Evolutionary conservation across 2,329 filamentous ascomycete species (phyloP), one percentile per base, ranked within the genome.

Genomic region (Thyridium curvatum): DNA sequence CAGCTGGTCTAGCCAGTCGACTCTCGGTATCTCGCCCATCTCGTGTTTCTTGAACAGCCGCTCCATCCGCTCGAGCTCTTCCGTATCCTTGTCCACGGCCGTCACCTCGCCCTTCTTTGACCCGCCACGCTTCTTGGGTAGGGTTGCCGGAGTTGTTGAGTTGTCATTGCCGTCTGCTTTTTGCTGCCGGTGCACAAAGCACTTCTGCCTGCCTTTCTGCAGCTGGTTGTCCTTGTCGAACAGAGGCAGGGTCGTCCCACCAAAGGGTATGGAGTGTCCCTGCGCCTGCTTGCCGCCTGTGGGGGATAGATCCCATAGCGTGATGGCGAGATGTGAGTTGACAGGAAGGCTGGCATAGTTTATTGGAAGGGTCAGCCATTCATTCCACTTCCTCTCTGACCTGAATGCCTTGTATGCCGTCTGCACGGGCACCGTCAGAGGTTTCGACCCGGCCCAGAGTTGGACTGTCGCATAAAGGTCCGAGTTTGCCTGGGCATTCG

Each of bases 31-130:
- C 58, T 98, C 93, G 14, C 89, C 90, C 84, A 96, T 94, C 57
- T 98, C 94, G 55, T 97, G 93, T 62, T 95, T 94, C 64, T 98
- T 98, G 57, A 98, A 85, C 16, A 97, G 62, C 39, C 80, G 83
- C 55, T 97, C 90, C 49, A 98, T 75, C 14, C 93, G 75, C 52
- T 96, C 89, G 45, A 96, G 74, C 61, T 98, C 93, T 38, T 87
- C 81, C n/a, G 66, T 66, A 43, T 94, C 80, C 49, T 83, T 83
- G 41, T 85, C 79, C n/a, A 77, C 65, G 1, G 67, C 58, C 2
- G 71, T 65, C 2, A 71, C 62, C 1, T 66, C 65, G 5, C 66
- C 68, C 31, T 69, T 72, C 41, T 64, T 71, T 3, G 67, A 17
- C 10, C 38, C 37, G 7, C 38, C 68, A 38, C 66, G 73, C 42